Conservation (phyloP, 2,329 filamentous ascomycete species). For the Pseudocercospora fuligena region DNA sequence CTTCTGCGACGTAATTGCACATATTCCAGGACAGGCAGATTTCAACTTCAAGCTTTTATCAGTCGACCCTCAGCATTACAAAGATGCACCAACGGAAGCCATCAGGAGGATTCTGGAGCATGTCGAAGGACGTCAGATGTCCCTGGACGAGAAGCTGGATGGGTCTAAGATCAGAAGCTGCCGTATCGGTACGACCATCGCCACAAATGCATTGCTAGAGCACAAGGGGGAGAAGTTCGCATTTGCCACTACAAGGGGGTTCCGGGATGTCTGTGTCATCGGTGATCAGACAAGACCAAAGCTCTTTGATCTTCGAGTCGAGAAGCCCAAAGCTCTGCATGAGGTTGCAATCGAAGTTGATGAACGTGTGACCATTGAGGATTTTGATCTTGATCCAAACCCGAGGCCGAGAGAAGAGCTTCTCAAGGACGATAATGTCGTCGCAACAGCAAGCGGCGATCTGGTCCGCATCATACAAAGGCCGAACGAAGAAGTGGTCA, state of each 20-base stretch:
- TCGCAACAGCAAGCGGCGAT: constrained; percentile 73
- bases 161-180: constrained; percentile 28
- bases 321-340: constrained; percentile 82
- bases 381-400: constrained; percentile 67
- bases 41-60: constrained; percentile 41
- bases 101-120: constrained; percentile 39
- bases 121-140: constrained; percentile 23
- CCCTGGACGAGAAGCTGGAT: constrained; percentile 28
- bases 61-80: constrained; percentile 38
- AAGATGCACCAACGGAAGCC: constrained; percentile 41
- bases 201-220: constrained; percentile 86
- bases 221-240: constrained; percentile 85
- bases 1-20: constrained; percentile 36
- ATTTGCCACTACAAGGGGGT: constrained; percentile 81
- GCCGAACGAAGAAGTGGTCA: constrained; percentile 58
- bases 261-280: constrained; percentile 81
- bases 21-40: constrained; percentile 30
- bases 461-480: constrained; percentile 69
- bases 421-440: constrained; percentile 55
- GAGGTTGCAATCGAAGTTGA: constrained; percentile 82
- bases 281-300: constrained; percentile 85
- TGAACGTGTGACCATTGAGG: constrained; percentile 84
- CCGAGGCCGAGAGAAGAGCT: constrained; percentile 38
- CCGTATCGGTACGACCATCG: constrained; percentile 71
- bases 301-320: constrained; percentile 86